Base-by-base conservation (phyloP, 306 rosid genomes). In the Prosopis cineraria region DNA sequence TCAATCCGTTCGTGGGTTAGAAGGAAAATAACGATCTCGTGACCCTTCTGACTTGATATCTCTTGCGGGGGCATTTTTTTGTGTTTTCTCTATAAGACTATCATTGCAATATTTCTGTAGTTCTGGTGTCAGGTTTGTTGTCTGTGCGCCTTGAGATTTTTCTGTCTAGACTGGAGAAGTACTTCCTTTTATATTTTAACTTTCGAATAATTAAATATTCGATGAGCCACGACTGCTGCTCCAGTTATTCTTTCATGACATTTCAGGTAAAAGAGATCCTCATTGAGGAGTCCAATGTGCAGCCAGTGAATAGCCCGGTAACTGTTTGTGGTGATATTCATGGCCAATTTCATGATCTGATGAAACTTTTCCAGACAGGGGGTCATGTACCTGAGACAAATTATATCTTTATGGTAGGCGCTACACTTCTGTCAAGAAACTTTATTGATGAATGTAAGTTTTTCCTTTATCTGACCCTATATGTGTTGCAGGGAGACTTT, bases 311-410 rank as follows among this genome's bases (percentile, higher is more conserved):
- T 81, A 94, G 98, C 85, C 98, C 98, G 0, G 98, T 94, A 39
- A 94, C 98, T 67, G 97, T 94, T 79, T 94, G 98, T 81, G 98
- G 98, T 79, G 98, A 94, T 73, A 94, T 94, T 82, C 98, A 94
- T 52, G 98, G 98, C 31, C 98, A 94, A 56, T 94, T 94, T 72
- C 98, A 94, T 25, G 98, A 94, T 83, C 89, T 94, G 76, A 94
- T 94, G 96, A 94, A 94, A 78, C 98, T 94, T 86, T 94, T 94
- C 79, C 97, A 91, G 91, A 94, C 98, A 2, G 98, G 98, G 34
- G 98, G 98, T 58, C 98, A 94, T 79, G 98, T 94, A 17, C 98
- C 98, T 0, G 98, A 91, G 74, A 94, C 98, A 5, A 94, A 94
- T 89, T 94, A 94, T 84, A 94, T 94, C 84, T 94, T 94, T 87